Evolutionary conservation across 257 asterid genomes (phyloP).

Genomic region (Schizonepeta tenuifolia): DNA sequence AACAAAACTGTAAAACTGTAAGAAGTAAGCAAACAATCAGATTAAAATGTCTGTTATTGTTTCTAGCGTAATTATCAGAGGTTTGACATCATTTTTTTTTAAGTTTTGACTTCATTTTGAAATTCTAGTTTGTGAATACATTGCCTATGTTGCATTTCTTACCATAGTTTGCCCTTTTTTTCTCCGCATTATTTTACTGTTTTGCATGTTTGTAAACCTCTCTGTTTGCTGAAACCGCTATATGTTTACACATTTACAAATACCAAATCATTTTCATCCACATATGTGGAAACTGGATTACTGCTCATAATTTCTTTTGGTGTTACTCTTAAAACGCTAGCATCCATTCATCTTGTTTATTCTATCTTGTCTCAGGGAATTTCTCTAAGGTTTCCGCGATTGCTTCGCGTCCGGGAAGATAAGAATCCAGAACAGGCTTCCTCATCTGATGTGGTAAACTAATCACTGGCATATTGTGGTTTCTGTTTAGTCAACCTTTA

Average conservation of each 20-base stretch:
- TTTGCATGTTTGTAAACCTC: not conserved
- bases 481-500: not conserved
- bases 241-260: not conserved
- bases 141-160: not conserved
- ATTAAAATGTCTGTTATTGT: not conserved
- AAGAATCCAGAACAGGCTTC: slow-evolving; percentile 91
- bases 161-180: not conserved
- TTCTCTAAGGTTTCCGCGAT: slow-evolving; percentile 86
- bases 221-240: slow-evolving; percentile 13
- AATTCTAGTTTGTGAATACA: not conserved
- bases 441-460: slow-evolving; percentile 77
- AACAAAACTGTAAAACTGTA: not conserved
- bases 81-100: not conserved
- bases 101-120: not conserved
- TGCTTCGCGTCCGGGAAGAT: slow-evolving; percentile 84
- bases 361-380: slow-evolving; percentile 64
- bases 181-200: not conserved
- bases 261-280: not conserved
- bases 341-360: slow-evolving; percentile 27
- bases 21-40: slow-evolving; percentile 24
- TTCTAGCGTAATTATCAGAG: not conserved
- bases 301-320: not conserved
- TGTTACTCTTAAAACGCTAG: not conserved
- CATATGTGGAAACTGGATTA: slow-evolving; percentile 21
- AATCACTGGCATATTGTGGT: slow-evolving; percentile 10